phyloP scores from a whole-genome alignment of 768 basidiomycete genomes.

The Tricholoma terreum region DNA sequence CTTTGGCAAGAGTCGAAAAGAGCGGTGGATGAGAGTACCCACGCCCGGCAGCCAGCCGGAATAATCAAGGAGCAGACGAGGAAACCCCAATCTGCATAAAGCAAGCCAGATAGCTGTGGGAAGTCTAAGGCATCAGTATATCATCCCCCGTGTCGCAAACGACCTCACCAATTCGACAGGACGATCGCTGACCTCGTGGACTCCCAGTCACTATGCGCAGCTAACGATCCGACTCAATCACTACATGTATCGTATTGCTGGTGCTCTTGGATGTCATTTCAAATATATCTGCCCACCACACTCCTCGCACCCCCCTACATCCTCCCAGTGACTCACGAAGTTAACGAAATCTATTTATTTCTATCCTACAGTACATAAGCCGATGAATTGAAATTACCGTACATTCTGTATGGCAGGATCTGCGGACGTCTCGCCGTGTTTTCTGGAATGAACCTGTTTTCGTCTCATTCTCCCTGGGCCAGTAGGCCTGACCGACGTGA shows the following conservation, averaged over 20 bases:
- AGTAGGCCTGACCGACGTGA: too few species aligned
- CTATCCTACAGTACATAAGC: too few species aligned
- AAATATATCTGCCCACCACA: not conserved
- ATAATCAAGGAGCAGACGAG: conserved; percentile 1
- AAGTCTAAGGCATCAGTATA: not conserved
- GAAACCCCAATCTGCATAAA: not conserved
- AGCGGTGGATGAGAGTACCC: conserved; percentile 44
- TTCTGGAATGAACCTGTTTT: too few species aligned
- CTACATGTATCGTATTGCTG: not conserved
- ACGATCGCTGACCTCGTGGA: not conserved
- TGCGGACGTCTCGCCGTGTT: too few species aligned
- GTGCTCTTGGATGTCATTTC: not conserved
- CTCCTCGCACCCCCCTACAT: too few species aligned
- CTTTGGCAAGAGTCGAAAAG: conserved; percentile 68
- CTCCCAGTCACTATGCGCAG: not conserved
- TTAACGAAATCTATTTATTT: not conserved
- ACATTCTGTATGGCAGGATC: too few species aligned
- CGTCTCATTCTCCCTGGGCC: too few species aligned
- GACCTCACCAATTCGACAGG: not conserved
- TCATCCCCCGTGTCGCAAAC: not conserved
- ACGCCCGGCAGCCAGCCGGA: conserved; percentile 1
- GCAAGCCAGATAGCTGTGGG: not conserved
- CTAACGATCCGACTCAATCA: not conserved
- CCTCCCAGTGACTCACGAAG: not conserved
- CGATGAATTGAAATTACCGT: too few species aligned